A percentile compares a stretch with the other conserved stretches of the same genome.
These are phyloP conservation scores for Neurospora pannonica DNA, from an alignment of 495 filamentous ascomycete genomes.

Conservation along the genomic window DNA sequence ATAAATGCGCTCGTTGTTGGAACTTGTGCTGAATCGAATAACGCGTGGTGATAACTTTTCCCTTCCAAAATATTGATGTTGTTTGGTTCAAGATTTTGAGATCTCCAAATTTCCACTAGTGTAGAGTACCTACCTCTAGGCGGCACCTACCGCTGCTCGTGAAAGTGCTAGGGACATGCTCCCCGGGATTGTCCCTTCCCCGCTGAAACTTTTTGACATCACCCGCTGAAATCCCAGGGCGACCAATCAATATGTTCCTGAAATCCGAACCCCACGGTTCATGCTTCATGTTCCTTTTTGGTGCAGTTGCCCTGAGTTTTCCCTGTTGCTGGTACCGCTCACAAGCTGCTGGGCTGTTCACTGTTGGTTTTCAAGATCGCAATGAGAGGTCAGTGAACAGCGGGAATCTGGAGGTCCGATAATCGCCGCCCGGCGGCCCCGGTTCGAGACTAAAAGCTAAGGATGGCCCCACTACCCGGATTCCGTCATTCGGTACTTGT, in stretches of 20 bases:
- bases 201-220: slow-evolving; percentile 1
- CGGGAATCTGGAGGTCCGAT: neutral
- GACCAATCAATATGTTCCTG: neutral
- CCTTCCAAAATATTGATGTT: neutral
- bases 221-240: neutral
- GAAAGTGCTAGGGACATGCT: neutral
- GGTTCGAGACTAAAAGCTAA: neutral
- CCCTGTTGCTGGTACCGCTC: neutral
- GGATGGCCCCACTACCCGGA: neutral
- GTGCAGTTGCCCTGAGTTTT: neutral
- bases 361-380: neutral
- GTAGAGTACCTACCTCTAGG: neutral
- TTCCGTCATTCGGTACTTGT: neutral
- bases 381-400: neutral
- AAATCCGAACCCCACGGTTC: neutral
- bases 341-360: neutral
- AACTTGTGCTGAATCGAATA: neutral
- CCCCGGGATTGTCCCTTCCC: neutral
- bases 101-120: neutral
- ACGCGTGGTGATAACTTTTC: neutral
- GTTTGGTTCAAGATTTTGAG: neutral
- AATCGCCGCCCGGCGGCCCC: neutral
- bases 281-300: neutral
- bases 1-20: neutral
- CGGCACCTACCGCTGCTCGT: neutral